These are phyloP conservation scores for Calocybe gambosa DNA, from an alignment of 1,284 basidiomycete genomes.

Conservation along the genomic window DNA sequence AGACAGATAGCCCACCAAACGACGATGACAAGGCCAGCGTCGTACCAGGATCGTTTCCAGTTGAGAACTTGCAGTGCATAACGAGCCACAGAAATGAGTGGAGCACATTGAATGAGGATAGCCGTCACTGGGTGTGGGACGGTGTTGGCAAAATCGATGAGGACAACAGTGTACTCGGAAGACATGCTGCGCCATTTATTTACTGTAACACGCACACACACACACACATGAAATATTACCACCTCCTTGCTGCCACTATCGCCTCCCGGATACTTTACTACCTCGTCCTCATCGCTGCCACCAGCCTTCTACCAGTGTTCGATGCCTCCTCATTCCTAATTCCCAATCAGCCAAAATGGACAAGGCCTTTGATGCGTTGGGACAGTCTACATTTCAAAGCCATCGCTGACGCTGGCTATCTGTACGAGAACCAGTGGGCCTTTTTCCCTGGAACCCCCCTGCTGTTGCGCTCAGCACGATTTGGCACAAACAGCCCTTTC, in stretches of 20 bases:
- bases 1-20: constrained; percentile 78
- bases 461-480: constrained; percentile 40
- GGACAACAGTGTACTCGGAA: constrained; percentile 17
- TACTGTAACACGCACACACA: no score
- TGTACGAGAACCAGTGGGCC: constrained; percentile 82
- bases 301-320: constrained; percentile 23
- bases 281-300: constrained; percentile 16
- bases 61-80: constrained; percentile 46
- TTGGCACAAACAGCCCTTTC: constrained; percentile 12
- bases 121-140: constrained; percentile 56
- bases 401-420: constrained; percentile 62
- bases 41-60: constrained; percentile 61
- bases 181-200: neutral
- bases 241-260: constrained; percentile 6
- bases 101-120: constrained; percentile 53
- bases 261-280: constrained; percentile 13
- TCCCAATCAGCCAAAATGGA: constrained; percentile 19
- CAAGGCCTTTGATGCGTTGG: constrained; percentile 65
- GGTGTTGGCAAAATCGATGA: constrained; percentile 47
- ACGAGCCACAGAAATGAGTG: constrained; percentile 45
- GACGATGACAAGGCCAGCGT: constrained; percentile 63
- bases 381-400: constrained; percentile 79
- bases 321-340: constrained; percentile 35
- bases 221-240: neutral
- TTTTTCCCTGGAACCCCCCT: constrained; percentile 74